Base-by-base conservation (phyloP, 257 asterid species). In the Solanum pinnatisectum region DNA sequence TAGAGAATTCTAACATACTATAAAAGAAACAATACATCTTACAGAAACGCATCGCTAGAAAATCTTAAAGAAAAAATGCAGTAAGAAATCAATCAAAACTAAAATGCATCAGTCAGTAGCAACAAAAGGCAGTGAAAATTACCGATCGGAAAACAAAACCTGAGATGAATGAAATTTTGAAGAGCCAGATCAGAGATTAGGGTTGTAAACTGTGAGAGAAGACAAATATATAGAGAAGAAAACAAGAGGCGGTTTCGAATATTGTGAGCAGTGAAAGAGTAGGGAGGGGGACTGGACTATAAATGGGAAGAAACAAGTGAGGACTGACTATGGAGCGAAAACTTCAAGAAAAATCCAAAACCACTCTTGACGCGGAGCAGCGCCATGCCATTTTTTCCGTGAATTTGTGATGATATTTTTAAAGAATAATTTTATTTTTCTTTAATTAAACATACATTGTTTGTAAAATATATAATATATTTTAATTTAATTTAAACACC, bases 121-220 rank as follows among this genome's bases (percentile, higher is more conserved):
- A 44, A 65, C 44, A 88, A 72, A 74, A 20, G 49, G 49, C 40
- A 74, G 18, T 23, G 49, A 44, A 79, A 18, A 14, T 25, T 87
- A 91, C 92, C 92, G 88, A 90, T 87, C 89, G 88, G 90, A 40
- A 49, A 86, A 74, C 35, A 76, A 87, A 56, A 65, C 65, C 86
- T 7, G 65, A 71, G 84, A 91, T 77, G 87, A 25, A 20, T 37
- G 89, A 42, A 91, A 90, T 84, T 74, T 86, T 67, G 87, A 71
- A 32, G 46, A 30, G 23, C 18, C 65, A n/a, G 87, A 40, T 35
- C n/a, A 37, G 37, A 87, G 74, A 14, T 76, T 32, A 11, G 32
- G 81, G 87, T 35, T 68, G 67, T 56, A 22, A 86, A 86, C 81
- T 40, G 74, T 5, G 87, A 32, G 30, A 39, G 39, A 27, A 36